Percentiles rank a stretch among this genome's conserved stretches.
phyloP scores from a whole-genome alignment of 192 early-diverging fungal genomes.

The Backusella sp. region DNA sequence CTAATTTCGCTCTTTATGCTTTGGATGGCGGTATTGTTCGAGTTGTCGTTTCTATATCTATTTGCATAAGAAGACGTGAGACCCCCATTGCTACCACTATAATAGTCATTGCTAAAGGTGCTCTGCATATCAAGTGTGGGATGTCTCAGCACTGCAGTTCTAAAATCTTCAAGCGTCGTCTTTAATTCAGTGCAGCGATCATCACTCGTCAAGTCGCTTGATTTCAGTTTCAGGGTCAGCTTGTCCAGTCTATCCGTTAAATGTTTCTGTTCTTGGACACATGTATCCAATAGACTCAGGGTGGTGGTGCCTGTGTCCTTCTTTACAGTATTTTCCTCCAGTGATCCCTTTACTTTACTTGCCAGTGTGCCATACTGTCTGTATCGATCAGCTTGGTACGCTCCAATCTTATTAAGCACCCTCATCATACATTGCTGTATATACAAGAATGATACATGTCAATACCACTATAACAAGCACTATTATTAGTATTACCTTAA shows the following conservation, averaged over 20 bases:
- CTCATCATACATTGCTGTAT: not conserved
- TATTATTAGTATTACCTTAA: conserved; percentile 23
- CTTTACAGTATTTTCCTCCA: not conserved
- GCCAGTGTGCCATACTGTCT: not conserved
- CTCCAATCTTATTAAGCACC: not conserved
- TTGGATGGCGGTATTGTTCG: conserved; percentile 23
- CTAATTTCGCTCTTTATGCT: conserved; percentile 50
- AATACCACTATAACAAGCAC: not conserved
- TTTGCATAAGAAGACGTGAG: not conserved
- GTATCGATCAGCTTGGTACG: not conserved
- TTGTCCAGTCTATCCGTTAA: not conserved
- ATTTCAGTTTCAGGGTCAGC: conserved; percentile 1
- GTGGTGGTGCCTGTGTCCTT: not conserved
- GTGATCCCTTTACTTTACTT: not conserved
- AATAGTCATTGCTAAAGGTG: not conserved
- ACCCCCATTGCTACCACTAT: not conserved
- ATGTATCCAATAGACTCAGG: not conserved
- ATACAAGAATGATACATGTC: not conserved
- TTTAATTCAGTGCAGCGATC: not conserved
- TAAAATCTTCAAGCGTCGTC: not conserved
- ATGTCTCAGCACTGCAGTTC: not conserved
- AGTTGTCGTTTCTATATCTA: not conserved
- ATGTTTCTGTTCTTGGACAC: conserved; percentile 1
- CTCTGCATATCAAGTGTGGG: not conserved
- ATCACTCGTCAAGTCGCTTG: not conserved